A percentile compares a stretch with the other conserved stretches of the same genome.
Evolutionary conservation across 2,329 filamentous ascomycete genomes (phyloP).

Genomic region (Paraphaeosphaeria sporulosa): DNA sequence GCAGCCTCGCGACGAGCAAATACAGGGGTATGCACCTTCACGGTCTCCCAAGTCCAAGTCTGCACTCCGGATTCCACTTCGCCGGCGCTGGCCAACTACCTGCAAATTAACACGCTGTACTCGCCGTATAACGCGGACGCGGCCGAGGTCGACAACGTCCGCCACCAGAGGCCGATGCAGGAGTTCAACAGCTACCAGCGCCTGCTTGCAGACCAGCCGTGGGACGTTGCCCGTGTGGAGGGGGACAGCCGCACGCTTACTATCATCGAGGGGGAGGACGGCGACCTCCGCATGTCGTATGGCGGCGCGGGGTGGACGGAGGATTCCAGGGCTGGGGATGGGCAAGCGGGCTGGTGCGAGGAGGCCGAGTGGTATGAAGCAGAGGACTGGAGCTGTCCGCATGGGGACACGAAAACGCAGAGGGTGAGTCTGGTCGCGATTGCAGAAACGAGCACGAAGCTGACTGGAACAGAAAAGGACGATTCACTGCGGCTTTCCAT

Average conservation of each 20-base stretch:
- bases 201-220: neutral
- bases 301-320: slow-evolving; percentile 7
- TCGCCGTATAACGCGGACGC: slow-evolving; percentile 1
- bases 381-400: slow-evolving; percentile 4
- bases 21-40: slow-evolving; percentile 15
- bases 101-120: slow-evolving; percentile 18
- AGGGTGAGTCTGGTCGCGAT: neutral
- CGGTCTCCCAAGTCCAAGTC: slow-evolving; percentile 13
- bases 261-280: slow-evolving; percentile 1
- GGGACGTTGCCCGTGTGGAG: slow-evolving; percentile 4
- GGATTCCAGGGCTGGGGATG: neutral
- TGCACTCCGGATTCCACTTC: slow-evolving; percentile 12
- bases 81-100: slow-evolving; percentile 8
- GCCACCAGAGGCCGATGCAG: neutral
- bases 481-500: slow-evolving; percentile 8
- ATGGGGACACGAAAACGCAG: neutral
- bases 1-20: slow-evolving; percentile 11
- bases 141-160: slow-evolving; percentile 4
- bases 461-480: slow-evolving; percentile 12
- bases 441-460: neutral
- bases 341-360: slow-evolving; percentile 12
- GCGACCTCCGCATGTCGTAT: slow-evolving; percentile 4
- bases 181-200: slow-evolving; percentile 16
- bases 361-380: slow-evolving; percentile 10
- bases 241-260: slow-evolving; percentile 3